Conservation (phyloP, 1,139 yeast genomes). For the Geotrichum bryndzae region DNA sequence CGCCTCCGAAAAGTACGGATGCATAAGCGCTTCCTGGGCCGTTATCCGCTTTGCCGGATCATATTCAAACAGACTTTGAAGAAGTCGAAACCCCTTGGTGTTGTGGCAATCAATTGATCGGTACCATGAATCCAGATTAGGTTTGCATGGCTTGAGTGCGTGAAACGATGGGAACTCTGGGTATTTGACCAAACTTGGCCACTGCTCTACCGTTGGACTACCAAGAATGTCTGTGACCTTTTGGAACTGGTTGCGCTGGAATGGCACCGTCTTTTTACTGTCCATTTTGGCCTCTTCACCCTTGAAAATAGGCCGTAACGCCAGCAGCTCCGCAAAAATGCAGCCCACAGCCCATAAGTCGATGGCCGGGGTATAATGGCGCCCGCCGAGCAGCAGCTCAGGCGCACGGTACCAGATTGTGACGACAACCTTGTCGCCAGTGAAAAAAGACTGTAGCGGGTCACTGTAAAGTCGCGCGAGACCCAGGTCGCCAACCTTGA, state of each 20-base stretch:
- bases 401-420: constrained; percentile 99
- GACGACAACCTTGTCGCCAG: constrained; percentile 96
- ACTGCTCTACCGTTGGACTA: constrained; percentile 63
- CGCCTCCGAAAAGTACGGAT: constrained; percentile 55
- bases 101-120: constrained; percentile 52
- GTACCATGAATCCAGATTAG: constrained; percentile 77
- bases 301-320: constrained; percentile 86
- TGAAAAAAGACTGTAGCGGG: constrained; percentile 79
- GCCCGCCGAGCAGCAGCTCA: constrained; percentile 78
- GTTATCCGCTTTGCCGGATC: constrained; percentile 79
- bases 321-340: constrained; percentile 83
- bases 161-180: constrained; percentile 77
- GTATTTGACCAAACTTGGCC: constrained; percentile 74
- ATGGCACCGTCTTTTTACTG: constrained; percentile 76
- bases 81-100: constrained; percentile 48
- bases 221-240: constrained; percentile 89
- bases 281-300: constrained; percentile 96
- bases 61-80: constrained; percentile 62
- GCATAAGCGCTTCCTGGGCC: constrained; percentile 68
- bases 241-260: constrained; percentile 85
- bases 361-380: constrained; percentile 92
- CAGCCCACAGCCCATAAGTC: constrained; percentile 98
- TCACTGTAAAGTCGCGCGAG: constrained; percentile 85
- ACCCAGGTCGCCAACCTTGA: constrained; percentile 94
- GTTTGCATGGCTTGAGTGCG: constrained; percentile 57